Evolutionary conservation across 352 stramenopile genomes (phyloP).

Genomic region (Pythium sp.): DNA sequence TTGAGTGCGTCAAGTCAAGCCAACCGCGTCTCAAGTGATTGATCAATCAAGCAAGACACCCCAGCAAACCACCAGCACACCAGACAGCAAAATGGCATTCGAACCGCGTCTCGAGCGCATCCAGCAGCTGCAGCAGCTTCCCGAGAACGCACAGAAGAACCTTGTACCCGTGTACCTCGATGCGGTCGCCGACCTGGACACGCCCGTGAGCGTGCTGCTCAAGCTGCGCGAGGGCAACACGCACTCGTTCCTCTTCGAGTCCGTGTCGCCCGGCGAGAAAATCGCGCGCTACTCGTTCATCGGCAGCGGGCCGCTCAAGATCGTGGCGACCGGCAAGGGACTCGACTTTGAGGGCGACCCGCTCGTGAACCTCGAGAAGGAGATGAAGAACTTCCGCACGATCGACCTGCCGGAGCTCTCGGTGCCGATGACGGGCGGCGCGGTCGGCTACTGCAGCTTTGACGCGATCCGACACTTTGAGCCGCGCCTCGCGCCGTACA

Average conservation of each 20-base stretch:
- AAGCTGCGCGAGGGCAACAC: slow-evolving; percentile 77
- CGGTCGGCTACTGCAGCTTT: slow-evolving; percentile 87
- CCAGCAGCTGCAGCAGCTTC: slow-evolving; percentile 45
- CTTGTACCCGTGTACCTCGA: slow-evolving; percentile 84
- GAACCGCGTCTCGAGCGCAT: slow-evolving; percentile 63
- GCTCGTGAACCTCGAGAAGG: slow-evolving; percentile 69
- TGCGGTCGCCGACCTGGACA: slow-evolving; percentile 83
- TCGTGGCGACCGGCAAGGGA: slow-evolving; percentile 63
- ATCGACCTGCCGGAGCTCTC: slow-evolving; percentile 69
- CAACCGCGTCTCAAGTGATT: neutral
- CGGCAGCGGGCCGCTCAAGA: slow-evolving; percentile 76
- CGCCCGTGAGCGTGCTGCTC: slow-evolving; percentile 85
- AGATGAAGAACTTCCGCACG: slow-evolving; percentile 74
- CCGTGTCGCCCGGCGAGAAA: slow-evolving; percentile 79
- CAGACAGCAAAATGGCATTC: slow-evolving; percentile 40
- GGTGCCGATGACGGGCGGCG: slow-evolving; percentile 84
- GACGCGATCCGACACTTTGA: slow-evolving; percentile 89
- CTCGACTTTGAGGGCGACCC: slow-evolving; percentile 65
- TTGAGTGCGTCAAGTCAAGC: neutral
- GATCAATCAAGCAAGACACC: neutral
- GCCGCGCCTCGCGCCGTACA: slow-evolving; percentile 72
- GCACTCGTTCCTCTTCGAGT: slow-evolving; percentile 88
- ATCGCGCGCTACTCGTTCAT: slow-evolving; percentile 90
- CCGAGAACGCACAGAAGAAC: slow-evolving; percentile 78
- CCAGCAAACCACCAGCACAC: neutral